Conservation (phyloP, 2,329 filamentous ascomycete genomes). For the Capronia coronata region DNA sequence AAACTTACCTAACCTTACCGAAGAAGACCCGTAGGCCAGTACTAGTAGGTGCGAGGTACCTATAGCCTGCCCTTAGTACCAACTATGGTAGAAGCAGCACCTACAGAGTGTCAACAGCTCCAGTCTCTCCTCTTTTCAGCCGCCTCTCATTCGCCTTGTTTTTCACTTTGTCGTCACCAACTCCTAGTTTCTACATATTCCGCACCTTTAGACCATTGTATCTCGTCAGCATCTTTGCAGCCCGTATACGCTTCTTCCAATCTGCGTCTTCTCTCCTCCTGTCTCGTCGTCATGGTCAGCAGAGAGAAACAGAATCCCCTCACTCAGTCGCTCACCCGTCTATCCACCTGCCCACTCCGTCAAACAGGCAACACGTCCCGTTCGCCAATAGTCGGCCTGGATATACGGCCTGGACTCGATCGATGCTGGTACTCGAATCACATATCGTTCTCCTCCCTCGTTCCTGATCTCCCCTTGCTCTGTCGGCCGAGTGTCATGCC, state of each 20-base stretch:
- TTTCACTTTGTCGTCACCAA: not conserved
- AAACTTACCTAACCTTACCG: no score
- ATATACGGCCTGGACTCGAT: not conserved
- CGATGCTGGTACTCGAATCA: not conserved
- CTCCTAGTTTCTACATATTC: not conserved
- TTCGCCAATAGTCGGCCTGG: no score
- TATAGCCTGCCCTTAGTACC: no score
- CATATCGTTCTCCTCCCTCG: conserved; percentile 11
- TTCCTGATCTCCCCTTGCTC: conserved; percentile 12
- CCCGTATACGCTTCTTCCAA: not conserved
- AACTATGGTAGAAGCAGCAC: no score
- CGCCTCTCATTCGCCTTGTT: not conserved
- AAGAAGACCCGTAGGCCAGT: no score
- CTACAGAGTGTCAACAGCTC: no score
- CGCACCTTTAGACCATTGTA: not conserved
- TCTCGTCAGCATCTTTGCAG: not conserved
- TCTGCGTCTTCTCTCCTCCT: conserved; percentile 1
- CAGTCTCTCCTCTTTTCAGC: not conserved
- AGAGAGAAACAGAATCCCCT: not conserved
- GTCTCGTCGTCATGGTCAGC: conserved; percentile 18
- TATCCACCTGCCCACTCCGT: not conserved
- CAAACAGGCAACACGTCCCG: no score
- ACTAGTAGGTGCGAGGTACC: no score
- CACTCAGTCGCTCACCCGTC: conserved; percentile 1
- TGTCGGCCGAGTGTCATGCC: not conserved